phyloP scores from a whole-genome alignment of 2,329 filamentous ascomycete genomes.

The Penicillium digitatum region DNA sequence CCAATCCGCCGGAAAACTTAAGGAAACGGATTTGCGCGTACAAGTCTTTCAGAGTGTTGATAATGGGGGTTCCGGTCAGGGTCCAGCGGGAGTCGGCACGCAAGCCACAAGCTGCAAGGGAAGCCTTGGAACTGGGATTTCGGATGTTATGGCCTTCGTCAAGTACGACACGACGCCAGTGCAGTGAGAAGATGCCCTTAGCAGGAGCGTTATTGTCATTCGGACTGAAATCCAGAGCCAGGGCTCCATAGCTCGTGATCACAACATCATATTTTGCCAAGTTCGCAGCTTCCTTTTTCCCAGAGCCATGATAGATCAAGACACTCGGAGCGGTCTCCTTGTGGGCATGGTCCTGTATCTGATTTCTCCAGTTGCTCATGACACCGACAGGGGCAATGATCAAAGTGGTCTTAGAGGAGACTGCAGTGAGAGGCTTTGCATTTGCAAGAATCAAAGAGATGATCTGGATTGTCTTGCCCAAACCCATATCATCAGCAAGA shows the following conservation, averaged over 20 bases:
- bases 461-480: conserved; percentile 83
- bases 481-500: conserved; percentile 86
- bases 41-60: conserved; percentile 77
- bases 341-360: conserved; percentile 69
- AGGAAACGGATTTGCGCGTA: conserved; percentile 77
- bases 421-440: conserved; percentile 39
- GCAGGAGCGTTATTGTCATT: conserved; percentile 44
- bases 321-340: conserved; percentile 60
- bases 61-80: conserved; percentile 74
- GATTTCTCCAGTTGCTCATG: conserved; percentile 85
- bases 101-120: conserved; percentile 64
- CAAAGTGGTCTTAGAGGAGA: conserved; percentile 60
- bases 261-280: conserved; percentile 69
- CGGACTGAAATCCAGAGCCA: conserved; percentile 62
- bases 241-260: conserved; percentile 77
- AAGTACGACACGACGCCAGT: conserved; percentile 75
- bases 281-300: conserved; percentile 56
- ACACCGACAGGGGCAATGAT: conserved; percentile 80
- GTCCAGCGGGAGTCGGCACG: conserved; percentile 72
- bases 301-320: conserved; percentile 68
- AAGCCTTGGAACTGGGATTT: conserved; percentile 69
- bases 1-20: conserved; percentile 68
- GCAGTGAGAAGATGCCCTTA: conserved; percentile 58
- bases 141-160: conserved; percentile 82
- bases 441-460: conserved; percentile 72